Percentiles rank a stretch among this genome's conserved stretches.
phyloP scores from a whole-genome alignment of 78 protist genomes.

The Isochrysis galbana region DNA sequence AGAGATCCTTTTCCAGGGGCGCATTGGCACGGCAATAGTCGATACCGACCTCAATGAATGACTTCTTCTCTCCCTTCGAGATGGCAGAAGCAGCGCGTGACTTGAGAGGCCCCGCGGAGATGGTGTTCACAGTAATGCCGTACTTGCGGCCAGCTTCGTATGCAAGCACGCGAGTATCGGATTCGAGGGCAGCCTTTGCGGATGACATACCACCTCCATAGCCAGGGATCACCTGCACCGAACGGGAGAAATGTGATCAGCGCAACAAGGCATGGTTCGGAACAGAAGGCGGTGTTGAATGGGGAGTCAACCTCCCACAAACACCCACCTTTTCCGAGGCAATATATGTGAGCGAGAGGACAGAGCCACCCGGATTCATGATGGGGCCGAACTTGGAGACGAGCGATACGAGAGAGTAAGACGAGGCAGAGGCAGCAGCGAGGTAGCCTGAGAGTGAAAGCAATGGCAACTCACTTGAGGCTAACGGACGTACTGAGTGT shows the following conservation, averaged over 20 bases:
- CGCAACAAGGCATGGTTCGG: no score
- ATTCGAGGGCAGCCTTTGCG: slow-evolving; percentile 36
- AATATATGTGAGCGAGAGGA: slow-evolving; percentile 44
- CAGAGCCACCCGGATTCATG: slow-evolving; percentile 45
- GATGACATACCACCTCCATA: slow-evolving; percentile 42
- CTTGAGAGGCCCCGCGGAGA: slow-evolving; percentile 59
- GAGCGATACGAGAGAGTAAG: slow-evolving; percentile 57
- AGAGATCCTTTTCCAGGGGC: slow-evolving; percentile 35
- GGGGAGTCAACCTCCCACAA: no score
- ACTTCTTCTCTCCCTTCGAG: not conserved
- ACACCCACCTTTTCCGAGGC: slow-evolving; percentile 46
- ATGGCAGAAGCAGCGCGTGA: slow-evolving; percentile 19
- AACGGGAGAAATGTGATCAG: no score
- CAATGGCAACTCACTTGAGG: not conserved
- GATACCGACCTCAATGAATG: slow-evolving; percentile 37
- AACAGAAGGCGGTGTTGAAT: no score
- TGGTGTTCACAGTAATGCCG: slow-evolving; percentile 45
- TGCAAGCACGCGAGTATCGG: slow-evolving; percentile 40
- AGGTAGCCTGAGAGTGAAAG: no score
- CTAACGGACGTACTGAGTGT: not conserved
- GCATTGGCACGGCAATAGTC: slow-evolving; percentile 46
- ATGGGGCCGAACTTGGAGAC: slow-evolving; percentile 40
- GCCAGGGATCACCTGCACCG: slow-evolving; percentile 43
- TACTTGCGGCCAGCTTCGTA: slow-evolving; percentile 58
- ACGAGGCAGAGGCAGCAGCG: slow-evolving; percentile 50